A percentile compares a stretch with the other conserved stretches of the same genome.
Conservation (phyloP, 148 eudicot species). For the Persicaria maculosa region DNA sequence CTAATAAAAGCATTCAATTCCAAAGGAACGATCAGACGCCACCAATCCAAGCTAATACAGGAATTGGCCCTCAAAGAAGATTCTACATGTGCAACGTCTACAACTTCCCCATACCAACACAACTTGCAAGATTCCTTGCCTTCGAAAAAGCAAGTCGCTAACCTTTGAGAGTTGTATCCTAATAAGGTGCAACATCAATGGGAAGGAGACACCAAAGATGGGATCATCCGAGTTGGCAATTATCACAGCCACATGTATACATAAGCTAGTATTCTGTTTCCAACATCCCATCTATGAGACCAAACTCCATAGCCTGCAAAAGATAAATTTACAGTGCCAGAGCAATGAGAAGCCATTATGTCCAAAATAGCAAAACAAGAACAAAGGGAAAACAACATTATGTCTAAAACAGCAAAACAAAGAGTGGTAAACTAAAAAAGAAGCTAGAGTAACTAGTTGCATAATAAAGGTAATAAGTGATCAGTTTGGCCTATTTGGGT, state of each 20-base stretch:
- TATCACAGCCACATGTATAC: neutral
- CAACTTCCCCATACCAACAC: neutral
- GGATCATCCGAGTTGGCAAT: neutral
- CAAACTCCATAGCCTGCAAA: constrained; percentile 83
- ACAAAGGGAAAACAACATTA: too few species aligned
- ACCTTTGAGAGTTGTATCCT: constrained; percentile 10
- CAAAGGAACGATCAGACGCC: neutral
- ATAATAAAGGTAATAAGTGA: neutral
- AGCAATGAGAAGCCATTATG: neutral
- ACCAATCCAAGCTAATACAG: neutral
- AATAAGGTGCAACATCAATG: neutral
- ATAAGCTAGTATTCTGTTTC: constrained; percentile 57
- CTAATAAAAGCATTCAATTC: neutral
- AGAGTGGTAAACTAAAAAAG: neutral
- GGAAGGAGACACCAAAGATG: neutral
- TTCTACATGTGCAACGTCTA: neutral
- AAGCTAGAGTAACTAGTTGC: neutral
- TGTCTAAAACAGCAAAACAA: neutral
- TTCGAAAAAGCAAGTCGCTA: neutral
- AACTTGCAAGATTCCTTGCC: neutral
- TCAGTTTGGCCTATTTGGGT: neutral
- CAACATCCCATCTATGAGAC: constrained; percentile 70
- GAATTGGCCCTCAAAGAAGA: neutral
- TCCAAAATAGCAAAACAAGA: neutral
- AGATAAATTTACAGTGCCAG: neutral